Conservation (phyloP, 1,284 basidiomycete genomes). For the Macrocystidia cucumis region DNA sequence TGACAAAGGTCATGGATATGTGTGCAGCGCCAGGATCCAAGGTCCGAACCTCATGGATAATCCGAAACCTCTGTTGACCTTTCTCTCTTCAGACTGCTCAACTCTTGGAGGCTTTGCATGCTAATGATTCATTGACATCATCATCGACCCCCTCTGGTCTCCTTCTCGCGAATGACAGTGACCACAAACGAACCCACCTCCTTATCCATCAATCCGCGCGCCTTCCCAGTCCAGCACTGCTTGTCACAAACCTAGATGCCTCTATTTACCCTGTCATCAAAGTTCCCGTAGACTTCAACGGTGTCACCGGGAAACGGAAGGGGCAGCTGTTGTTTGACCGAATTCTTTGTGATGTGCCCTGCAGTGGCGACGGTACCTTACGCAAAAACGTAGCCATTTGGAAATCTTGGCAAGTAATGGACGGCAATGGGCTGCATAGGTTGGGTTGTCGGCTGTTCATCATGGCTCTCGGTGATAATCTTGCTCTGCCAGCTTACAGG, state of each 20-base stretch:
- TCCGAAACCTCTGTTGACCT: too few species aligned
- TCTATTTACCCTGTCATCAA: slow-evolving; percentile 80
- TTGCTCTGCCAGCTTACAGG: slow-evolving; percentile 77
- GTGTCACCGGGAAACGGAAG: slow-evolving; percentile 16
- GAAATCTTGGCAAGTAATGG: slow-evolving; percentile 86
- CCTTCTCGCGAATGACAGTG: slow-evolving; percentile 86
- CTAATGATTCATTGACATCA: slow-evolving; percentile 50
- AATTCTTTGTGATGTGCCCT: slow-evolving; percentile 96
- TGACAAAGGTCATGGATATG: slow-evolving; percentile 91
- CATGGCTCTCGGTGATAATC: too few species aligned
- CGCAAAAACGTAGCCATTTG: slow-evolving; percentile 95
- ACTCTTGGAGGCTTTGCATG: slow-evolving; percentile 83
- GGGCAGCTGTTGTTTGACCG: slow-evolving; percentile 78
- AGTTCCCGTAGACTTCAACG: slow-evolving; percentile 27
- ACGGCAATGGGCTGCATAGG: slow-evolving; percentile 89
- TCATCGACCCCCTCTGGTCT: slow-evolving; percentile 70
- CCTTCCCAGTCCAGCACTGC: slow-evolving; percentile 85
- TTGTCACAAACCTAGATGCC: slow-evolving; percentile 96
- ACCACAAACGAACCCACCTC: slow-evolving; percentile 92
- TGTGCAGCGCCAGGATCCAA: slow-evolving; percentile 99
- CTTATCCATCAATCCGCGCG: slow-evolving; percentile 97
- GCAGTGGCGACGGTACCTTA: slow-evolving; percentile 95
- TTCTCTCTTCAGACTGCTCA: slow-evolving; percentile 74
- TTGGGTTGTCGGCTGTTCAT: slow-evolving; percentile 26
- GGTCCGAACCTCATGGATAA: slow-evolving; percentile 29